phyloP scores from a whole-genome alignment of 306 rosid species.

The Glycine soja region DNA sequence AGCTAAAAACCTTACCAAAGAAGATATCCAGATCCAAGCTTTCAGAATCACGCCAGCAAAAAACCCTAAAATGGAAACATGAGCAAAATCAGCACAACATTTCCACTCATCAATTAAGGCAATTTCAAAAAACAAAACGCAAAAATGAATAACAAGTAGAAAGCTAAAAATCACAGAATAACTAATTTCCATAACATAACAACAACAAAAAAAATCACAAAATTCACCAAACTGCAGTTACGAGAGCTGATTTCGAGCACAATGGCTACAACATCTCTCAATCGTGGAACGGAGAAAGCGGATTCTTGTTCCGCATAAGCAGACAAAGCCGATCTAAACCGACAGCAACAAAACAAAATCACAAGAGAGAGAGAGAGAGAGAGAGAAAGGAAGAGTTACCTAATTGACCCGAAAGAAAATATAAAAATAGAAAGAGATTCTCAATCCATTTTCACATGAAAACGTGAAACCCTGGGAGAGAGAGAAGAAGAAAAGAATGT shows the following conservation, averaged over 20 bases:
- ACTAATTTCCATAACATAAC: not conserved
- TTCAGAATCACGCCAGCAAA: constrained; percentile 33
- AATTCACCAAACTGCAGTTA: not conserved
- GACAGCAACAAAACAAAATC: constrained; percentile 41
- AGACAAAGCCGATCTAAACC: constrained; percentile 51
- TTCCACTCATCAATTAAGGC: constrained; percentile 8
- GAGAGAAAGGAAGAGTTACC: constrained; percentile 19
- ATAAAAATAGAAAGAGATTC: constrained; percentile 18
- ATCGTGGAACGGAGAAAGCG: not conserved
- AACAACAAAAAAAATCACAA: not conserved
- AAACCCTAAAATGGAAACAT: constrained; percentile 36
- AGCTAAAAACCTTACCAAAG: constrained; percentile 27
- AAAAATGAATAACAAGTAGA: not conserved
- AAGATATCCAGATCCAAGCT: constrained; percentile 50
- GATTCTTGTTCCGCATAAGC: not conserved
- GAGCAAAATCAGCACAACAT: constrained; percentile 34
- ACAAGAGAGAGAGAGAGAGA: not conserved
- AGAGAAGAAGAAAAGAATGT: constrained; percentile 22
- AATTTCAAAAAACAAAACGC: not conserved
- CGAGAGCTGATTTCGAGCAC: constrained; percentile 11
- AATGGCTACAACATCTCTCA: constrained; percentile 21
- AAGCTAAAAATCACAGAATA: not conserved
- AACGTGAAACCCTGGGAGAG: constrained; percentile 36
- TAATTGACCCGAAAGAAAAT: constrained; percentile 35
- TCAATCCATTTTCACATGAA: constrained; percentile 41